Base-by-base conservation (phyloP, 148 eudicot species). In the Rhododendron vialii region DNA sequence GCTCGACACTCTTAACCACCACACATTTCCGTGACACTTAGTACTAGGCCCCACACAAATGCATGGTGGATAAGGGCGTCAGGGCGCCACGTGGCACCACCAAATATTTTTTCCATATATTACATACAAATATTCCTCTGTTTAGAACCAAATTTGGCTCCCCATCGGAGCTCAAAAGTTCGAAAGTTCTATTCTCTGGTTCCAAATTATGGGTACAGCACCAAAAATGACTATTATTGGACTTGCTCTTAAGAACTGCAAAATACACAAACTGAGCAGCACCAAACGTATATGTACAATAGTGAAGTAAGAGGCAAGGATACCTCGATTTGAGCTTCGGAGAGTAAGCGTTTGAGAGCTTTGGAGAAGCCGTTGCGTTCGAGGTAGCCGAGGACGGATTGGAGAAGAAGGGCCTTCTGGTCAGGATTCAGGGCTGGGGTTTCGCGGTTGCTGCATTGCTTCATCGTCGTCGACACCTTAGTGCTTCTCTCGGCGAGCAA, bases 311-410 rank as follows among this genome's bases (percentile, higher is more conserved):
- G 22, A 26, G 14, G 22, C n/a, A 26, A 22, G 81, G 36, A 74
- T 10, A 94, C 98, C 96, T 95, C 86, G 59, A 95, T 77, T 78
- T 92, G 85, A 43, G 96, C 94, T 85, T 93, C 96, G 33, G 91
- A 84, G 67, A 83, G 90, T 71, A 95, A 89, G 14, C 93, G 89
- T 71, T 94, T 93, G 61, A 94, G 93, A 48, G 94, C 87, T 89
- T 91, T 95, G 84, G 92, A 81, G 86, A 93, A 91, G 11, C 93
- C 93, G 81, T 89, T 92, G 48, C 33, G 78, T 24, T 93, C 89
- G 35, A 95, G 92, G 86, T 90, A 95, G 33, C 76, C 87, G 67
- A 93, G 87, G 18, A 95, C 85, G 2, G 95, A 91, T 43, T 90
- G 88, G 33, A 90, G 88, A 78, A 95, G 91, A 84, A 82, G 50